Conservation (phyloP, 805 yeast genomes). For the Teunomyces pallodes region DNA sequence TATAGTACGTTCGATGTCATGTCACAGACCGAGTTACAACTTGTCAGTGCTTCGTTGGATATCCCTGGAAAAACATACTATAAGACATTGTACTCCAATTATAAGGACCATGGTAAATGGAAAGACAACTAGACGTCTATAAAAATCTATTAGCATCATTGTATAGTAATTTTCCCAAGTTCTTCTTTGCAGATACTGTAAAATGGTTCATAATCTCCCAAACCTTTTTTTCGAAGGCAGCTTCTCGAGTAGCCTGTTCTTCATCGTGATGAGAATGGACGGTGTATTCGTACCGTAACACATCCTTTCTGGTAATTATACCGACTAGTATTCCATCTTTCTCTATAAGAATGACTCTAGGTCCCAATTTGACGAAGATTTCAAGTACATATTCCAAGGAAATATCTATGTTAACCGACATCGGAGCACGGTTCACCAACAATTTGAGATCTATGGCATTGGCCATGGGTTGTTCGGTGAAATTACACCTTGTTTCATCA, state of each 20-base stretch:
- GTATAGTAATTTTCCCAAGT: slow-evolving; percentile 27
- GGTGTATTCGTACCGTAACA: slow-evolving; percentile 58
- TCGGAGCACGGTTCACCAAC: slow-evolving; percentile 54
- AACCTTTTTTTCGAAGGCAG: slow-evolving; percentile 26
- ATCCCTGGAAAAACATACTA: slow-evolving; percentile 65
- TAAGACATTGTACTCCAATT: slow-evolving; percentile 66
- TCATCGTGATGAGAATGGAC: slow-evolving; percentile 17
- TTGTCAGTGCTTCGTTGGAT: slow-evolving; percentile 66
- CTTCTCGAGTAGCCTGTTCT: slow-evolving; percentile 13
- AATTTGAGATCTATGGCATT: slow-evolving; percentile 21
- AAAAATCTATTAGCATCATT: slow-evolving; percentile 30
- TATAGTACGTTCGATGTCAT: slow-evolving; percentile 67
- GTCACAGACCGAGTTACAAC: slow-evolving; percentile 61
- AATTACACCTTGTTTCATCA: slow-evolving; percentile 16
- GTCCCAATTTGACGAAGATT: slow-evolving; percentile 76
- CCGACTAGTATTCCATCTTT: slow-evolving; percentile 65
- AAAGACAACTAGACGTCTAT: slow-evolving; percentile 39
- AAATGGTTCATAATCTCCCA: slow-evolving; percentile 33
- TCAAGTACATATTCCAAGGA: slow-evolving; percentile 62
- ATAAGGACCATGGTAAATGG: slow-evolving; percentile 82
- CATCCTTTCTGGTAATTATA: slow-evolving; percentile 80
- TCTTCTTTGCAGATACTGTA: slow-evolving; percentile 16
- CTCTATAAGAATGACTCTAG: slow-evolving; percentile 67
- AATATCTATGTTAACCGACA: slow-evolving; percentile 52
- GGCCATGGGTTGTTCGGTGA: slow-evolving; percentile 6